A percentile compares a stretch with the other conserved stretches of the same genome.
Conservation (phyloP, 345 rosid genomes). For the Excoecaria cochinchinensis region DNA sequence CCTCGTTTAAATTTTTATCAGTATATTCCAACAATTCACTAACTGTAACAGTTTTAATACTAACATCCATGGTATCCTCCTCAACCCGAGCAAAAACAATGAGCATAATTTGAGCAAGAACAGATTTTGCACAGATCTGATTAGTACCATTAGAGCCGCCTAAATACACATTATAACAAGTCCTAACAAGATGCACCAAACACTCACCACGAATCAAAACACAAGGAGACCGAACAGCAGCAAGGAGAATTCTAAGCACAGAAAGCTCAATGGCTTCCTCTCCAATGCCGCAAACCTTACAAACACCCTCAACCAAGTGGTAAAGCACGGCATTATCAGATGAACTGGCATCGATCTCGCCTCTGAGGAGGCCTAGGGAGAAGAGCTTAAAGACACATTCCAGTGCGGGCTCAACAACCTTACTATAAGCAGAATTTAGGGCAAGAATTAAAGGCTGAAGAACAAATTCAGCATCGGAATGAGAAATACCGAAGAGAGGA, state of each 20-base stretch:
- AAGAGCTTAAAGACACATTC: conserved; percentile 73
- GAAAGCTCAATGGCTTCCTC: conserved; percentile 76
- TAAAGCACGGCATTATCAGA: conserved; percentile 12
- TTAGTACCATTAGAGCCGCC: conserved; percentile 79
- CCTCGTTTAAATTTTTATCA: conserved; percentile 88
- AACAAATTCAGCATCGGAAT: conserved; percentile 56
- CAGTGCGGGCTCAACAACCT: conserved; percentile 82
- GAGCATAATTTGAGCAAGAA: conserved; percentile 79
- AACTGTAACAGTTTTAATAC: conserved; percentile 56
- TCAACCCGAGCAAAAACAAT: conserved; percentile 72
- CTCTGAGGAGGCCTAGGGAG: conserved; percentile 64
- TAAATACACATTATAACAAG: conserved; percentile 88
- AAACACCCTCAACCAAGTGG: conserved; percentile 49
- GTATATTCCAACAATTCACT: conserved; percentile 71
- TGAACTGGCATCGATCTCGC: conserved; percentile 43
- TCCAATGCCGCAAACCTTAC: conserved; percentile 63
- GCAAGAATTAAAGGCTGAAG: conserved; percentile 70
- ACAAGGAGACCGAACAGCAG: conserved; percentile 70
- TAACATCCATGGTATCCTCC: conserved; percentile 59
- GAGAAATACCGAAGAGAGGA: conserved; percentile 56
- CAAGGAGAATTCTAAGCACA: conserved; percentile 71
- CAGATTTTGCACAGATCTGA: conserved; percentile 95
- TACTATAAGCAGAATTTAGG: conserved; percentile 61
- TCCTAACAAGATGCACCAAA: conserved; percentile 65
- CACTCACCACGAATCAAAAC: conserved; percentile 81